These are phyloP conservation scores for Ophiocordyceps unilateralis DNA, from an alignment of 2,329 filamentous ascomycete species.

Conservation along the genomic window DNA sequence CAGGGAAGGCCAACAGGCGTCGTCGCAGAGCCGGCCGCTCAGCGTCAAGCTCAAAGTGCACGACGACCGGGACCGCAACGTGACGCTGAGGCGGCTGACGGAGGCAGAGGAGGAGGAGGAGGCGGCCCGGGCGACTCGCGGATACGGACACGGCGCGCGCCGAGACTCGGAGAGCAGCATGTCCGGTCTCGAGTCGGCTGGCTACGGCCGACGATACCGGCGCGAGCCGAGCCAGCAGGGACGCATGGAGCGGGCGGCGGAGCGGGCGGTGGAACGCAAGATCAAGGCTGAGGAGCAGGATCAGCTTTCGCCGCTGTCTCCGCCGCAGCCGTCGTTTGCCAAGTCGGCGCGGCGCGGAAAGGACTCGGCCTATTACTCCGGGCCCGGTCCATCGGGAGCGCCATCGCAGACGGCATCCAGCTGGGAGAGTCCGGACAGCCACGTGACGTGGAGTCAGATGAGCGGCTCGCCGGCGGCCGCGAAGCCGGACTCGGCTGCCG, in stretches of 20 bases:
- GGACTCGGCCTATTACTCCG: constrained; percentile 46
- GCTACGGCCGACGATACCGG: constrained; percentile 29
- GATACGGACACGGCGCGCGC: constrained; percentile 13
- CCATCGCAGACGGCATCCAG: constrained; percentile 34
- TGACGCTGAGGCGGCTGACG: constrained; percentile 43
- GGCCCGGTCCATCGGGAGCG: constrained; percentile 24
- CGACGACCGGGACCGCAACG: constrained; percentile 40
- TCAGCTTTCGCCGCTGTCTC: constrained; percentile 28
- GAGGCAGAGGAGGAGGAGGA: constrained; percentile 45
- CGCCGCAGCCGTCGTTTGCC: constrained; percentile 39
- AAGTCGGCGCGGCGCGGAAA: constrained; percentile 30
- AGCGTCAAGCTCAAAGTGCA: constrained; percentile 44
- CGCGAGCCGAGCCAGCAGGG: constrained; percentile 27
- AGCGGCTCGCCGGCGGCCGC: constrained; percentile 21
- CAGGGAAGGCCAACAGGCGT: constrained; percentile 19
- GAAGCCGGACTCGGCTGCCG: constrained; percentile 19
- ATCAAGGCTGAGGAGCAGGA: constrained; percentile 17
- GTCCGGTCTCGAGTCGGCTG: constrained; percentile 36
- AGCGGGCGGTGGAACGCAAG: constrained; percentile 26
- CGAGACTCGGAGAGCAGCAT: constrained; percentile 37
- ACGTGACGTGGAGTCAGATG: constrained; percentile 36
- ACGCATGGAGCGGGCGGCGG: constrained; percentile 17
- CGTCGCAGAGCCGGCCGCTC: constrained; percentile 27
- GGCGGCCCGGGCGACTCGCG: constrained; percentile 22
- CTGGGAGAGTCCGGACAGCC: constrained; percentile 27